Evolutionary conservation across 257 asterid genomes (phyloP).

Genomic region (Coffea eugenioides): DNA sequence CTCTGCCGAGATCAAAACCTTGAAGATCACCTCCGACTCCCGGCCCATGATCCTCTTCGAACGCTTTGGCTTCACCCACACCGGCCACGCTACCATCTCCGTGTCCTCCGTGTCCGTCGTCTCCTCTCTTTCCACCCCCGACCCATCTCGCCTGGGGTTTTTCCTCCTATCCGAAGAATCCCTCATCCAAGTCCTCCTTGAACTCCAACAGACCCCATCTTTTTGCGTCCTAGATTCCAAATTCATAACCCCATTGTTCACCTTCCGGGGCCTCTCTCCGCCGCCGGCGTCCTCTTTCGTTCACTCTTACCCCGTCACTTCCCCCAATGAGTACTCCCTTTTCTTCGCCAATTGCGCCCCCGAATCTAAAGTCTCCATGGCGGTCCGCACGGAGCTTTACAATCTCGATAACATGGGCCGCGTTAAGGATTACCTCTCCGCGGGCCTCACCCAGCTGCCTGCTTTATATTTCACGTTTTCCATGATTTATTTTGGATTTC

Average conservation of each 20-base stretch:
- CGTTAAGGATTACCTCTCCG: conserved; percentile 75
- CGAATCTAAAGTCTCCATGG: conserved; percentile 82
- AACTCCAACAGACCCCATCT: conserved; percentile 66
- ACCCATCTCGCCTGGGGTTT: conserved; percentile 73
- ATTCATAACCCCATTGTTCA: conserved; percentile 54
- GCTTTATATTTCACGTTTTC: conserved; percentile 64
- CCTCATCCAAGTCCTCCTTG: conserved; percentile 70
- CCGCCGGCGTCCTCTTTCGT: conserved; percentile 72
- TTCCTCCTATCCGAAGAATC: conserved; percentile 85
- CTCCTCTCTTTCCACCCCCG: conserved; percentile 46
- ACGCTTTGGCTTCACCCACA: conserved; percentile 89
- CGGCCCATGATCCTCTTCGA: conserved; percentile 91
- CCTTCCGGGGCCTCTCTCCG: conserved; percentile 81
- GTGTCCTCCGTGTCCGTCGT: conserved; percentile 73
- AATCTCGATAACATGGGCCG: conserved; percentile 62
- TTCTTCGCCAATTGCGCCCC: conserved; percentile 93
- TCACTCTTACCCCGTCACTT: conserved; percentile 59
- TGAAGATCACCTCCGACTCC: conserved; percentile 59
- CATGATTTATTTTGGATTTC: conserved; percentile 52
- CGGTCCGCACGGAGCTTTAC: conserved; percentile 79
- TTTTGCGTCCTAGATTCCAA: conserved; percentile 87
- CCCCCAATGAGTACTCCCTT: conserved; percentile 81
- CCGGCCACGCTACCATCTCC: conserved; percentile 68
- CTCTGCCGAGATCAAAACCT: conserved; percentile 77
- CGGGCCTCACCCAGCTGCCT: conserved; percentile 87